A percentile compares a stretch with the other conserved stretches of the same genome.
These are phyloP conservation scores for Astrothelium subdiscretum DNA, from an alignment of 495 filamentous ascomycete genomes.

Conservation along the genomic window DNA sequence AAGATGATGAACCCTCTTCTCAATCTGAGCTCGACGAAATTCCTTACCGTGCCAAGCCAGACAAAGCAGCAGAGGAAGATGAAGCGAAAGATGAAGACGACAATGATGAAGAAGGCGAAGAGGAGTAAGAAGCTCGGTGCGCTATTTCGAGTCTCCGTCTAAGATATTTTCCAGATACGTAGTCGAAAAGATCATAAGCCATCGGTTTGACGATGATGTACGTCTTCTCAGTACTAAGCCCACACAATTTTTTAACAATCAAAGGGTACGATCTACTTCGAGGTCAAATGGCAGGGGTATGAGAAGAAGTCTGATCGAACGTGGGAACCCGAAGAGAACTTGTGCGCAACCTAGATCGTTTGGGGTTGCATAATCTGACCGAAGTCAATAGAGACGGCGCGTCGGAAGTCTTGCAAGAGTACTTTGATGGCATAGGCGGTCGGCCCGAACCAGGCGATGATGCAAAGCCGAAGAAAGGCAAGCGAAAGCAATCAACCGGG, in stretches of 20 bases:
- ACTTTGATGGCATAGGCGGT: slow-evolving; percentile 47
- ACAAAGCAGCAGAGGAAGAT: slow-evolving; percentile 25
- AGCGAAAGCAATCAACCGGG: slow-evolving; percentile 18
- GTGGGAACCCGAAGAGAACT: slow-evolving; percentile 48
- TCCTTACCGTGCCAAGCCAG: slow-evolving; percentile 23
- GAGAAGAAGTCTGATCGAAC: slow-evolving; percentile 43
- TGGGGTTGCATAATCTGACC: neutral
- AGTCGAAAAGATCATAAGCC: slow-evolving; percentile 47
- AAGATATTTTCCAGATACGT: slow-evolving; percentile 39
- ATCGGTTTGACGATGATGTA: slow-evolving; percentile 34
- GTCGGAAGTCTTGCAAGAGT: slow-evolving; percentile 40
- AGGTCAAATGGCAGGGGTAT: slow-evolving; percentile 57
- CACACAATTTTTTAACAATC: slow-evolving; percentile 8
- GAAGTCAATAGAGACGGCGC: slow-evolving; percentile 34
- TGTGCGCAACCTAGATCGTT: slow-evolving; percentile 31
- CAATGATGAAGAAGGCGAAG: slow-evolving; percentile 31
- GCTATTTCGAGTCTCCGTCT: slow-evolving; percentile 23
- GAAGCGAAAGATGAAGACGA: slow-evolving; percentile 26
- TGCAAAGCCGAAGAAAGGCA: slow-evolving; percentile 15
- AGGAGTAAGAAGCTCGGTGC: slow-evolving; percentile 33
- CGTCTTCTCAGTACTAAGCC: slow-evolving; percentile 6
- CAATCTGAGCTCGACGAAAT: slow-evolving; percentile 15
- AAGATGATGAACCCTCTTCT: slow-evolving; percentile 21
- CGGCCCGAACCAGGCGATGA: slow-evolving; percentile 27
- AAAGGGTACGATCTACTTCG: slow-evolving; percentile 35